phyloP scores from a whole-genome alignment of 73 alveolate species.

The Paramecium octaurelia region DNA sequence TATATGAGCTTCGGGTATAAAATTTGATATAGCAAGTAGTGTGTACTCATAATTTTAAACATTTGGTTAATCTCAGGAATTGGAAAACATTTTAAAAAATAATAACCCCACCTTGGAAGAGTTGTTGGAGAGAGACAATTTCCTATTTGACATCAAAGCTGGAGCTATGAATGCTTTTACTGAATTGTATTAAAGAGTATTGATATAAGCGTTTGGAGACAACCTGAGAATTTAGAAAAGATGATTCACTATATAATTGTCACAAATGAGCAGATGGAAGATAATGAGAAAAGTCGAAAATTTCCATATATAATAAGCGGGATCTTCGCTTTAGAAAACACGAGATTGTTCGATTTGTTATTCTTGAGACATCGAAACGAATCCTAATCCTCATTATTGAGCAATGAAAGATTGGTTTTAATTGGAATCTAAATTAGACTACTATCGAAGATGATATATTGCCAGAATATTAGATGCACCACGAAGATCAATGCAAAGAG shows the following conservation, averaged over 20 bases:
- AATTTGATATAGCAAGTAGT: neutral
- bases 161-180: conserved; percentile 43
- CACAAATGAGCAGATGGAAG: neutral
- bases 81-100: neutral
- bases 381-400: neutral
- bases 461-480: neutral
- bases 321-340: neutral
- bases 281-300: neutral
- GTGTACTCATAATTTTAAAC: conserved; percentile 18
- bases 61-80: conserved; percentile 29
- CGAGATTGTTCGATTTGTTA: neutral
- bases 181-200: neutral
- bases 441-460: conserved; percentile 38
- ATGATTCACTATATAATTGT: neutral
- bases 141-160: conserved; percentile 39
- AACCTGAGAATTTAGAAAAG: conserved; percentile 26
- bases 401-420: conserved; percentile 27
- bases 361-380: neutral
- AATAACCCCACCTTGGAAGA: conserved; percentile 23
- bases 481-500: conserved; percentile 3
- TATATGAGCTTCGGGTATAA: conserved; percentile 44
- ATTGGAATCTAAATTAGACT: neutral
- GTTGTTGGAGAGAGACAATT: conserved; percentile 39
- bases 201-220: neutral
- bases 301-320: conserved; percentile 18